Base-by-base conservation (phyloP, 768 basidiomycete genomes). In the Podaxis sp. region DNA sequence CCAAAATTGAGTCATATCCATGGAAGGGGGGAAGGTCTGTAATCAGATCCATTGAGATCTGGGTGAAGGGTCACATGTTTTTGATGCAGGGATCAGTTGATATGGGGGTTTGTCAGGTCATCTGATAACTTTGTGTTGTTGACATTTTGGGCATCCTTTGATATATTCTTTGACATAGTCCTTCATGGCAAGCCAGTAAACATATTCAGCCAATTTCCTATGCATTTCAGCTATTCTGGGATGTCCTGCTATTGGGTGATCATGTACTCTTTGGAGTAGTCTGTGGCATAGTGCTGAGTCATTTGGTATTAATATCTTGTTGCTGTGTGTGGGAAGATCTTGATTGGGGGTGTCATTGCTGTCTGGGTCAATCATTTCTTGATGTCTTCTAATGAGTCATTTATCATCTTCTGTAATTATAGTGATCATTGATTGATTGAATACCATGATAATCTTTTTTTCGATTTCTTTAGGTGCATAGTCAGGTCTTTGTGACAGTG, bases 141-240 rank as follows among this genome's bases (percentile, higher is more conserved):
- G 72, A 26, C 70, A 73, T 1, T 3, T 48, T 1, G 10, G 53
- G 20, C 70, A 73, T 22, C 67, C 70, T 50, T 65, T 37, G 13
- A 72, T 53, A 55, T 71, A 72, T 5, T 70, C 51, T 5, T 66
- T 64, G 46, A 70, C 37, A 30, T 65, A 68, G 2, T 15, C 46
- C 0, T 56, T 15, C 59, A 70, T 66, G 58, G 66, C 66, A 4
- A 69, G 71, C 71, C 70, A 72, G 49, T 64, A 72, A 38, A 65
- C 66, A 2, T 65, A 20, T 40, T 63, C 12, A 44, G 40, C 41
- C 1, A 67, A 15, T n/a, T 48, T 13, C 3, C 63, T 13, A 60
- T n/a, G 55, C 0, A 66, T 67, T 38, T 64, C 63, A 0, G 50
- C 13, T 24, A 44, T 28, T 6, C 69, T 60, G 15, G 67, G 67